These are phyloP conservation scores for Haberlea rhodopensis DNA, from an alignment of 257 asterid genomes.

Conservation along the genomic window DNA sequence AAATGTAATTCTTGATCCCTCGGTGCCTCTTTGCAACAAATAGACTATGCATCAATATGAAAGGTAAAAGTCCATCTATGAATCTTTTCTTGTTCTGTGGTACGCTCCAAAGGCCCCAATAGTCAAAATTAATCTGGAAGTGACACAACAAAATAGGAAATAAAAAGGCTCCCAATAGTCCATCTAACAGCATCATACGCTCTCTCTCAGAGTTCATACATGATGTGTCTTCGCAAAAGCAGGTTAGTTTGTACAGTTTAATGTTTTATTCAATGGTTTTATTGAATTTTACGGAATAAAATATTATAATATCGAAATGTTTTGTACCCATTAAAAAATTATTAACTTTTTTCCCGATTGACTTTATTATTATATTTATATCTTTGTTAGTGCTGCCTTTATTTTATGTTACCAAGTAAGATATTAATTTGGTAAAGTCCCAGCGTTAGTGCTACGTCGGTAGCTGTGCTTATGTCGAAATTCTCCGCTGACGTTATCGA, in stretches of 20 bases:
- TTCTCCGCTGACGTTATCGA: constrained; percentile 14
- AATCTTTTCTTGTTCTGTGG: too few relatives aligned
- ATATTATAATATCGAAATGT: neutral
- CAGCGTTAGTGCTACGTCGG: constrained; percentile 5
- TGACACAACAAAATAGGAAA: too few relatives aligned
- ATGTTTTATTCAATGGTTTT: neutral
- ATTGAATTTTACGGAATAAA: neutral
- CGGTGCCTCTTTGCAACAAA: too few relatives aligned
- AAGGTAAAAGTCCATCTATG: too few relatives aligned
- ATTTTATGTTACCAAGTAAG: neutral
- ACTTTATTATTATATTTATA: neutral
- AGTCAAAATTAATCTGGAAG: too few relatives aligned
- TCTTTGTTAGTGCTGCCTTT: neutral
- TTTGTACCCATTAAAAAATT: neutral
- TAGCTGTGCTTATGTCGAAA: constrained; percentile 1
- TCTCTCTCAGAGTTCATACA: too few relatives aligned
- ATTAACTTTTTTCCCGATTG: constrained; percentile 2
- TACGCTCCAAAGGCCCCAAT: too few relatives aligned
- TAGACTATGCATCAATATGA: too few relatives aligned
- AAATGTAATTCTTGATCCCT: too few relatives aligned
- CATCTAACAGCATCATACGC: too few relatives aligned
- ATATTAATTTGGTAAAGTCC: neutral
- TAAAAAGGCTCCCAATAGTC: too few relatives aligned
- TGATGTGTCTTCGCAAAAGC: neutral
- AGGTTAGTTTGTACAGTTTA: neutral